These are phyloP conservation scores for Lipomyces orientalis DNA, from an alignment of 805 yeast genomes.

Conservation along the genomic window DNA sequence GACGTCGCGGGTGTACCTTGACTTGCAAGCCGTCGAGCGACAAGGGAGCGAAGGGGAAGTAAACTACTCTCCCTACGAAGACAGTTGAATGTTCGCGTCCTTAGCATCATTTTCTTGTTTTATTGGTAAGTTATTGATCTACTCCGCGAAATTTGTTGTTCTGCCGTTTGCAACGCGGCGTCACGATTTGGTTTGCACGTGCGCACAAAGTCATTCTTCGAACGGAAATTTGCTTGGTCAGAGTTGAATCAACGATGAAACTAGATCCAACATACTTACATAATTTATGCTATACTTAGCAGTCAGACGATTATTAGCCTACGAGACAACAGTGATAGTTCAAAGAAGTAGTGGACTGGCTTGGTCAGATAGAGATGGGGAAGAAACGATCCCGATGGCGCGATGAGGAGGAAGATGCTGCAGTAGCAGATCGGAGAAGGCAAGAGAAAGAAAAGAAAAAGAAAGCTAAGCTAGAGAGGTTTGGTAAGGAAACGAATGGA, in stretches of 20 bases:
- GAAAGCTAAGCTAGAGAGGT: constrained; percentile 25
- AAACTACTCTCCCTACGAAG: background rate
- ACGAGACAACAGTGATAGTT: background rate
- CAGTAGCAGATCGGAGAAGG: constrained; percentile 3
- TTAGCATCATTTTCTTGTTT: background rate
- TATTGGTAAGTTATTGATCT: background rate
- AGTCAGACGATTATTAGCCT: background rate
- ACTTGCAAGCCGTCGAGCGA: background rate
- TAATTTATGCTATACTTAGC: background rate
- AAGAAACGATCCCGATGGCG: constrained; percentile 34
- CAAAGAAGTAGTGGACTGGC: background rate
- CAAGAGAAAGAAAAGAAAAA: constrained; percentile 29
- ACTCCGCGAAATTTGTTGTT: background rate
- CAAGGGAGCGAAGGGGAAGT: background rate
- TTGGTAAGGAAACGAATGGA: background rate
- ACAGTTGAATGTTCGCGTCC: background rate
- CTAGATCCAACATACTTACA: background rate
- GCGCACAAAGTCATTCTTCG: background rate
- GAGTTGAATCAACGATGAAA: background rate
- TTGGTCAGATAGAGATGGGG: constrained; percentile 6
- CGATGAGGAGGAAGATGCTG: constrained; percentile 32
- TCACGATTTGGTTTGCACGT: background rate
- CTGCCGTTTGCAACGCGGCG: background rate
- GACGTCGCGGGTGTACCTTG: background rate
- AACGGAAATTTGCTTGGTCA: background rate